Evolutionary conservation across 331 rosid species (phyloP), one percentile per base, ranked within the genome.

Genomic region (Rosa hybrid): DNA sequence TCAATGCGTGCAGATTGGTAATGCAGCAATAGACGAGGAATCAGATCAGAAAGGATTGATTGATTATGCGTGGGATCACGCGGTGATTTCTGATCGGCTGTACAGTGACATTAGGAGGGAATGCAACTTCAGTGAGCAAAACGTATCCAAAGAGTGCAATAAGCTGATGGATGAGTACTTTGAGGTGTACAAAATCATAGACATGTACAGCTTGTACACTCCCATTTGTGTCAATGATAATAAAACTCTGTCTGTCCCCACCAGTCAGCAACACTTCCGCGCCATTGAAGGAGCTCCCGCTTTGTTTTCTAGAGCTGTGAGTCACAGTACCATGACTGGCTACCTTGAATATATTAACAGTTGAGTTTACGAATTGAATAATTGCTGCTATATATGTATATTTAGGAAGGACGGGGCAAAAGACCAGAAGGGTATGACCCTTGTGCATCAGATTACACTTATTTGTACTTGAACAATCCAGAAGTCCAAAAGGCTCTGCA

Each of bases 21-120:
- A 94, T 65, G 92, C 97, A 51, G 75, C 88, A 30, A 20, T 94
- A 50, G 96, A 94, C 10, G 94, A 90, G 25, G 97, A 92, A 83
- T 84, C 97, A 5, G 98, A 94, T 75, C 93, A 88, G 59, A 90
- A 75, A 49, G 98, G 98, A 42, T 77, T 90, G 97, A 86, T 94
- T 25, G 96, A 94, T 2, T 94, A 92, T 79, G 97, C 98, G 0
- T 92, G 98, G 98, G 84, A 94, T 59, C 98, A 94, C n/a, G 98
- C 94, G 0, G 96, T 94, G 50, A 88, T 94, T 72, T 94, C 98
- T 1, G 93, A 94, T 82, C 74, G 54, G 1, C 2, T 94, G 63
- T 92, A 94, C 77, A 60, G 67, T 12, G 86, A 87, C 56, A 89
- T 94, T 38, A 80, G 75, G 80, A 72, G 50, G 18, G 71, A 12